A percentile compares a stretch with the other conserved stretches of the same genome.
Evolutionary conservation across 139 green algal species (phyloP).

Genomic region (Closterium sp.): DNA sequence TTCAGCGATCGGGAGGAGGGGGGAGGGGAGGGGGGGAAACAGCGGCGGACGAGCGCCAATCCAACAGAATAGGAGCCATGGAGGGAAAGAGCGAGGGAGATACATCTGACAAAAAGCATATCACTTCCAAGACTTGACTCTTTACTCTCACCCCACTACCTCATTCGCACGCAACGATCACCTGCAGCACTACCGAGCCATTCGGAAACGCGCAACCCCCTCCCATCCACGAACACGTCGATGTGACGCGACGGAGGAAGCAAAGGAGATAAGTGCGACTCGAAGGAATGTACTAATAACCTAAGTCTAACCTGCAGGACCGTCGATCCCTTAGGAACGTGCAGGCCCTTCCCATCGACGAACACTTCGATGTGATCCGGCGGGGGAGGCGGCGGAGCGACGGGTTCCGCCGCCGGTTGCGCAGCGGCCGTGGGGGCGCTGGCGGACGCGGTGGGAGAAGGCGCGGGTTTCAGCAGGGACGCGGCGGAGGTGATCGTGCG

Average conservation of each 20-base stretch:
- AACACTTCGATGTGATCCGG: slow-evolving; percentile 76
- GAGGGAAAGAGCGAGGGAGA: no score
- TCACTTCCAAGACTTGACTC: no score
- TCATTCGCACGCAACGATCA: not conserved
- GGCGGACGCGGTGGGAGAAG: not conserved
- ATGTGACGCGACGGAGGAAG: slow-evolving; percentile 42
- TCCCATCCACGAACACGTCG: slow-evolving; percentile 86
- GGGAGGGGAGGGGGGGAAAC: no score
- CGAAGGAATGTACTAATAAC: no score
- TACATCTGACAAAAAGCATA: no score
- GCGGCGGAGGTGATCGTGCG: not conserved
- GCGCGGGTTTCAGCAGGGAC: not conserved
- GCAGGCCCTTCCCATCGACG: slow-evolving; percentile 80
- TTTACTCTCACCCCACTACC: no score
- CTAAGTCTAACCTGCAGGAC: slow-evolving; percentile 71
- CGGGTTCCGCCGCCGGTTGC: not conserved
- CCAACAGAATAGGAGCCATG: no score
- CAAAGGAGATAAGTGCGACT: no score
- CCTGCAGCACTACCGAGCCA: slow-evolving; percentile 81
- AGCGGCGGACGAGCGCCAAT: no score
- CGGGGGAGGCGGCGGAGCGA: not conserved
- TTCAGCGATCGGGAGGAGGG: no score
- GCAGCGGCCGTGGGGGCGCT: not conserved
- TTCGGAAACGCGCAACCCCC: slow-evolving; percentile 82
- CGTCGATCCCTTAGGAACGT: slow-evolving; percentile 78